Base-by-base conservation (phyloP, 208 protist species). In the Crithidia mellificae region DNA sequence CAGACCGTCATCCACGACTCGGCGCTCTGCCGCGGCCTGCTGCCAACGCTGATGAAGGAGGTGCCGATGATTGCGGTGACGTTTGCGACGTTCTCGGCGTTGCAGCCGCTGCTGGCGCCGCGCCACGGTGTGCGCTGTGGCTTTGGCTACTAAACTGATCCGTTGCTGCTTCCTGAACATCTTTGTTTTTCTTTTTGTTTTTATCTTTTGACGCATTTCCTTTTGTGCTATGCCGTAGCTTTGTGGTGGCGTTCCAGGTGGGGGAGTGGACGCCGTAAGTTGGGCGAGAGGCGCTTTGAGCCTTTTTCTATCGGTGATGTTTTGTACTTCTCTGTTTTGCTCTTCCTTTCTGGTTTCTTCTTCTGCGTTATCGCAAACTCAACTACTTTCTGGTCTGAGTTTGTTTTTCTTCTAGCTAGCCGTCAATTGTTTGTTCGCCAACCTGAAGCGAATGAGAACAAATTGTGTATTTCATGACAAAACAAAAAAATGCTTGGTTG, bases 1-100 rank as follows among this genome's bases (percentile, higher is more conserved):
- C 91, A 96, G 62, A 96, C 91, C 4, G 88, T 96, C 22, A 96
- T 96, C 65, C 80, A 96, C 68, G 91, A 96, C 66, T 96, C 91
- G 2, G 85, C 91, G 27, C 75, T 96, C 32, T 96, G 91, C 70
- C 85, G 91, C 15, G 91, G 91, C 1, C 75, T 96, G 7, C 17
- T 80, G 24, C 77, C 87, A 15, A 93, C 87, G 30, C 41, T 96
- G 53, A 27, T 72, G 53, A 96, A 96, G 83, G 88, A 96, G 68
- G 85, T 96, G 34, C 91, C 91, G 44, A 92, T 94, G 88, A 83
- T 96, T 79, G 88, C 91, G 22, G 78, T 92, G 68, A 80, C 73
- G 22, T 91, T 96, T 63, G 85, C 81, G 57, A 80, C 80, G 25
- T 96, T 96, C 64, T 91, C 91, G 1, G 67, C 84, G 17, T 30